These are phyloP conservation scores for Cynanchum wilfordii DNA, from an alignment of 257 asterid genomes.

Conservation along the genomic window DNA sequence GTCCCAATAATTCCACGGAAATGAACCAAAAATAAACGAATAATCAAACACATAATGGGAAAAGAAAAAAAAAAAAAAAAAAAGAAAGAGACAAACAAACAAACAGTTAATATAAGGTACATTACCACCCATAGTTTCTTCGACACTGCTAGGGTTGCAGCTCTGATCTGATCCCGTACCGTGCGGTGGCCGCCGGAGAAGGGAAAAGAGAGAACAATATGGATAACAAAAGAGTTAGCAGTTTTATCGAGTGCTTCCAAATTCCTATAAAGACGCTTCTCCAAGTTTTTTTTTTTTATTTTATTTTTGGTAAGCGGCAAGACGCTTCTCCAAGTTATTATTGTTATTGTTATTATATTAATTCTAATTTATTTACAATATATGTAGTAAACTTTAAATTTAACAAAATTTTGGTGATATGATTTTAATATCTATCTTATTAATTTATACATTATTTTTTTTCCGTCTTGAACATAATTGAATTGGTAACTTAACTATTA, in stretches of 20 bases:
- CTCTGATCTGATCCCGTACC: not conserved
- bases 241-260: conserved; percentile 3
- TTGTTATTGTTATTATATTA: too few species aligned
- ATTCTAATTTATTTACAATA: too few species aligned
- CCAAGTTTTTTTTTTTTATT: too few species aligned
- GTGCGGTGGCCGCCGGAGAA: not conserved
- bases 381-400: too few species aligned
- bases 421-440: too few species aligned
- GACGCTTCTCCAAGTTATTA: too few species aligned
- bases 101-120: not conserved
- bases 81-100: not conserved
- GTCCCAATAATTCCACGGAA: not conserved
- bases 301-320: too few species aligned
- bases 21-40: not conserved
- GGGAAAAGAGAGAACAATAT: not conserved
- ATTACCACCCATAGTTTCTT: not conserved
- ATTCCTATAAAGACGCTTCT: not conserved
- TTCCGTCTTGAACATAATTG: too few species aligned
- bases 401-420: too few species aligned
- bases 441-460: too few species aligned
- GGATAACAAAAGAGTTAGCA: not conserved
- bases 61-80: not conserved
- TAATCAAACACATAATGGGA: not conserved
- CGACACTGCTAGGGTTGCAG: not conserved
- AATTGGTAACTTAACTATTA: too few species aligned